phyloP scores from a whole-genome alignment of 2,329 filamentous ascomycete species.

The Exophiala spinifera region DNA sequence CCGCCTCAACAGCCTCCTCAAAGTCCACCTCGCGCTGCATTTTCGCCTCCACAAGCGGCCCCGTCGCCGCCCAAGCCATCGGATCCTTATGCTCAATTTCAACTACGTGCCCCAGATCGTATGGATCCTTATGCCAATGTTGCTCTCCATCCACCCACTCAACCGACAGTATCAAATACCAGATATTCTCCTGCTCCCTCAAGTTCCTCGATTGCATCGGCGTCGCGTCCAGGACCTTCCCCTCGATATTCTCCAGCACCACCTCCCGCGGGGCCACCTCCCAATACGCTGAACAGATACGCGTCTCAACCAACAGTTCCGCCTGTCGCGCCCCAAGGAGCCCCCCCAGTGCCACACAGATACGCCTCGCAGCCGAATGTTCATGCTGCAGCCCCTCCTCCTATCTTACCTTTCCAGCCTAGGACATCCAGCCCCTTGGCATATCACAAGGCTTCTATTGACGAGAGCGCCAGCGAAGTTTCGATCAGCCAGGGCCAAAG shows the following conservation, averaged over 20 bases:
- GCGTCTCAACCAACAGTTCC: constrained; percentile 25
- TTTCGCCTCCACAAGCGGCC: constrained; percentile 31
- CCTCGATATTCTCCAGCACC: constrained; percentile 48
- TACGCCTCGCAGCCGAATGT: constrained; percentile 41
- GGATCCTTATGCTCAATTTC: constrained; percentile 31
- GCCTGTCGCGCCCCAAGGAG: constrained; percentile 27
- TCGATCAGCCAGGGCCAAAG: constrained; percentile 14
- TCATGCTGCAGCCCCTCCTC: constrained; percentile 27
- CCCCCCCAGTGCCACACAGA: constrained; percentile 34
- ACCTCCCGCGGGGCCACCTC: constrained; percentile 26
- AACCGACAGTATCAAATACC: constrained; percentile 39
- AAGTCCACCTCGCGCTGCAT: constrained; percentile 26
- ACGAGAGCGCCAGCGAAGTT: constrained; percentile 11
- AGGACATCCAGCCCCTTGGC: constrained; percentile 64
- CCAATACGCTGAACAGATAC: constrained; percentile 24
- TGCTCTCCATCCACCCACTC: constrained; percentile 28
- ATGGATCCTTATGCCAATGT: constrained; percentile 35
- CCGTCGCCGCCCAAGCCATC: constrained; percentile 29
- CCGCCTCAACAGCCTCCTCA: constrained; percentile 27
- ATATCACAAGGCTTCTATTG: constrained; percentile 38
- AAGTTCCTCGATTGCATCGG: constrained; percentile 25
- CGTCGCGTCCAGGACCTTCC: constrained; percentile 37
- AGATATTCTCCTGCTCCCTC: constrained; percentile 48
- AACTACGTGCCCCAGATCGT: constrained; percentile 34
- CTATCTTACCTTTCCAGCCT: constrained; percentile 55